Base-by-base conservation (phyloP, 2,329 filamentous ascomycete genomes). In the Chrysosporium queenslandicum region DNA sequence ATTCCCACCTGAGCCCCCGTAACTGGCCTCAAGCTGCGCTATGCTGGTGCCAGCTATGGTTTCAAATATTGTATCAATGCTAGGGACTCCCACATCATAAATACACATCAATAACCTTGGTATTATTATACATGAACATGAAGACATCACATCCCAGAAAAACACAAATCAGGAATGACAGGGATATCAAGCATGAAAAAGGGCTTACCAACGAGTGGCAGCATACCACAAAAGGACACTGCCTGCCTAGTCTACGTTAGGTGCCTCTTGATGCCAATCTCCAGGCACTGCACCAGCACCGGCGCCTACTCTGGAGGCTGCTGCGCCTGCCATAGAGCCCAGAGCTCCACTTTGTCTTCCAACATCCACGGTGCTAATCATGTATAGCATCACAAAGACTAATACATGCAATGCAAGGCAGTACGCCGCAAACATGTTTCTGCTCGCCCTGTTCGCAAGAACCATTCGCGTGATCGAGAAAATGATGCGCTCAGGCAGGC, bases 351-450 rank as follows among this genome's bases (percentile, higher is more conserved):
- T 21, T 21, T 56, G 50, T 20, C 48, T 53, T 23, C 47, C 47
- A 25, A 36, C 42, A 9, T 52, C 50, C n/a, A 41, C 32, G 3
- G 47, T 51, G 36, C 54, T 87, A 64, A 89, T 81, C 80, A 83
- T 90, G 70, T 91, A 97, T 56, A 97, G 73, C 68, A 88, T 85
- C 59, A 85, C 75, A 64, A 98, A 92, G 2, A 97, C 83, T 45
- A 98, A 71, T 41, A 96, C 64, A 72, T 98, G 92, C 59, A 98
- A 75, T 30, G 83, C 87, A 32, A 96, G 74, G 67, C 91, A 94
- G 68, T 98, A 98, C 9, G 80, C 82, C 0, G 90, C 92, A 70
- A 98, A 98, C 54, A 98, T 68, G 67, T 97, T 98, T 58, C 94
- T 80, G 71, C 89, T 96, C 25, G 85, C 87, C 56, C 92, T 77